These are phyloP conservation scores for Ottelia alismoides DNA, from an alignment of 106 monocot species.

Conservation along the genomic window DNA sequence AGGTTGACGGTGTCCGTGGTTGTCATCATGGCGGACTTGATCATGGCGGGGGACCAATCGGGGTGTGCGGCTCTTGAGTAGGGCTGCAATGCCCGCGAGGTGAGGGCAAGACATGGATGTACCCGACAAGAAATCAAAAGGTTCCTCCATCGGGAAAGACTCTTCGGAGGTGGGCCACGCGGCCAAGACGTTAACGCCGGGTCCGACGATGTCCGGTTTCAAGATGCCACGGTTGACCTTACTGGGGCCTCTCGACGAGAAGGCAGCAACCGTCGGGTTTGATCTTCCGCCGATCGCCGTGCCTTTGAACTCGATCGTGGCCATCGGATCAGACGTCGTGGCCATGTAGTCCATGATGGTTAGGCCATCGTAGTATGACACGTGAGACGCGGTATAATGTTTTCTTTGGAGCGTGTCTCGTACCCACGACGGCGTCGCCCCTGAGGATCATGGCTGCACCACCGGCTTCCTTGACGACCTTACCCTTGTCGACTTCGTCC, in stretches of 20 bases:
- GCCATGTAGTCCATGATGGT: not conserved
- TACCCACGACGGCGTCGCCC: not conserved
- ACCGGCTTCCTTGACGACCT: not conserved
- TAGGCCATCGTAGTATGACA: not conserved
- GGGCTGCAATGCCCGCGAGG: slow-evolving; percentile 31
- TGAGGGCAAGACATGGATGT: slow-evolving; percentile 52
- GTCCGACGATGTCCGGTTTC: slow-evolving; percentile 1
- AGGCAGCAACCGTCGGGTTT: not conserved
- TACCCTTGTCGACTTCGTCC: too few relatives aligned
- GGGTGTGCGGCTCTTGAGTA: slow-evolving; percentile 26
- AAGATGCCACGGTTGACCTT: not conserved
- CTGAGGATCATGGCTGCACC: slow-evolving; percentile 1
- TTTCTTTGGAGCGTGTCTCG: not conserved
- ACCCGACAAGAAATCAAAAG: slow-evolving; percentile 2
- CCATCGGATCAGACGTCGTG: not conserved
- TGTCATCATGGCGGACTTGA: slow-evolving; percentile 54
- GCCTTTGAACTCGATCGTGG: not conserved
- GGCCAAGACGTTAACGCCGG: not conserved
- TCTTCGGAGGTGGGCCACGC: slow-evolving; percentile 3
- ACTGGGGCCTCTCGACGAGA: not conserved
- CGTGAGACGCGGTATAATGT: not conserved
- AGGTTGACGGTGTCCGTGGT: slow-evolving; percentile 11
- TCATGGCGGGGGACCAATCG: slow-evolving; percentile 41
- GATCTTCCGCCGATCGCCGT: not conserved
- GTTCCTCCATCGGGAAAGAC: not conserved